Percentiles rank a stretch among this genome's conserved stretches.
Conservation (phyloP, 108 stramenopile genomes). For the Pseudonitzschia delicatissima region DNA sequence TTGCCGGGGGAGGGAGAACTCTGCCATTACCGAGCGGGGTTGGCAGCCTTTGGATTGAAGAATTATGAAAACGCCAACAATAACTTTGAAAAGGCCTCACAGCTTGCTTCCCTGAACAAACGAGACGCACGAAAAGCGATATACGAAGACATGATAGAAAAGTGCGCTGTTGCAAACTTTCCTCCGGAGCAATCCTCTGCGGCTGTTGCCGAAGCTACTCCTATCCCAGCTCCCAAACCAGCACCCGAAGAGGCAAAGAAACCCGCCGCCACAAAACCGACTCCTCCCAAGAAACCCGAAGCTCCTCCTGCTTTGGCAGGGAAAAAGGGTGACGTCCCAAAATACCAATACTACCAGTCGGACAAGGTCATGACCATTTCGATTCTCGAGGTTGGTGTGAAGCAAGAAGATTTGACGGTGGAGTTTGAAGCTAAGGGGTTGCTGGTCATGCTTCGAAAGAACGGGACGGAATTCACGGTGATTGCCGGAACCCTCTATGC, state of each 20-base stretch:
- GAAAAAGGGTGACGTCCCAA: conserved; percentile 34
- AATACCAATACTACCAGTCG: conserved; percentile 93
- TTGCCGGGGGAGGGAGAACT: conserved; percentile 52
- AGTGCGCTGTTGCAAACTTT: conserved; percentile 16
- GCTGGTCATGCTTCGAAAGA: conserved; percentile 57
- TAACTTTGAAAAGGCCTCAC: conserved; percentile 27
- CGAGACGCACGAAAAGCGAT: neutral
- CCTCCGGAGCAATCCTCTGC: no score
- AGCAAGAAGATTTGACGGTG: conserved; percentile 53
- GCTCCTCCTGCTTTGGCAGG: neutral
- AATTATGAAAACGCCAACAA: conserved; percentile 35
- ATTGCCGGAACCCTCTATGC: conserved; percentile 79
- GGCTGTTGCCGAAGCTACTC: no score
- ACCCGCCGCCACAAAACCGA: neutral
- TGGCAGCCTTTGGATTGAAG: conserved; percentile 51
- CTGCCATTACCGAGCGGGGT: conserved; percentile 42
- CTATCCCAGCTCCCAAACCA: no score
- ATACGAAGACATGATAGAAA: conserved; percentile 23
- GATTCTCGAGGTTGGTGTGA: conserved; percentile 75
- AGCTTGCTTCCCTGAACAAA: conserved; percentile 32
- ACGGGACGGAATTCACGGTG: conserved; percentile 56
- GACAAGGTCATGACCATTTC: conserved; percentile 78
- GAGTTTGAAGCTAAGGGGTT: conserved; percentile 59
- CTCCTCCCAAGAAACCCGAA: neutral
- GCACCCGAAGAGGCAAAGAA: no score